A percentile compares a stretch with the other conserved stretches of the same genome.
These are phyloP conservation scores for Cornus kousa DNA, from an alignment of 148 eudicot genomes.

Conservation along the genomic window DNA sequence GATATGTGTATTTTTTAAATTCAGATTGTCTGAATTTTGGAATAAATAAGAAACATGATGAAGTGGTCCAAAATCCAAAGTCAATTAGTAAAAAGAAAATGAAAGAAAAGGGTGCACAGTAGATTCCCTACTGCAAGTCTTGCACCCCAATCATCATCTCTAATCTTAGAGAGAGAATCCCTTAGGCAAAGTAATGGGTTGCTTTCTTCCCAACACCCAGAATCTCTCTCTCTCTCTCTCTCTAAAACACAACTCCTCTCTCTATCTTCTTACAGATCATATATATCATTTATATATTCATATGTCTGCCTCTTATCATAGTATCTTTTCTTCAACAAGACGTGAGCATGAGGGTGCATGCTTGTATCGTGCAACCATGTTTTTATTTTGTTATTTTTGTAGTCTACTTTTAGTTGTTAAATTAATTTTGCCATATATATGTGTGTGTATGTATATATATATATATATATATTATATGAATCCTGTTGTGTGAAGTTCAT, in stretches of 20 bases:
- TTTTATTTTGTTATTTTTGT: too few species aligned
- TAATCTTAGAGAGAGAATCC: not conserved
- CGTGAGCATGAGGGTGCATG: not conserved
- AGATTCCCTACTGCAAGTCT: not conserved
- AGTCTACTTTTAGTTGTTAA: not conserved
- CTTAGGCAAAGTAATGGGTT: not conserved
- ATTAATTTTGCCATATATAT: too few species aligned
- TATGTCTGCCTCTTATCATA: not conserved
- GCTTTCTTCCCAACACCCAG: not conserved
- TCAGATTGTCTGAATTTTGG: too few species aligned
- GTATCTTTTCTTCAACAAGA: not conserved
- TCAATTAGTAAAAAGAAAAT: not conserved
- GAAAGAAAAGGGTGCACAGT: not conserved
- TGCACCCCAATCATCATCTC: not conserved
- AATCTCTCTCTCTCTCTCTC: not conserved
- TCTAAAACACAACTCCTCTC: not conserved
- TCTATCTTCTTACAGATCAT: not conserved
- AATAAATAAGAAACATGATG: too few species aligned
- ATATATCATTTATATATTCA: too few species aligned
- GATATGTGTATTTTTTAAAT: too few species aligned
- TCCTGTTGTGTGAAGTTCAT: conserved; percentile 7
- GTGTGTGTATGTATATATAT: too few species aligned
- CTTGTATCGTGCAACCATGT: not conserved
- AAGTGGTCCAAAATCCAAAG: too few species aligned
- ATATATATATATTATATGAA: too few species aligned